These are phyloP conservation scores for Talaromyces marneffei DNA, from an alignment of 2,329 filamentous ascomycete species.

Conservation along the genomic window DNA sequence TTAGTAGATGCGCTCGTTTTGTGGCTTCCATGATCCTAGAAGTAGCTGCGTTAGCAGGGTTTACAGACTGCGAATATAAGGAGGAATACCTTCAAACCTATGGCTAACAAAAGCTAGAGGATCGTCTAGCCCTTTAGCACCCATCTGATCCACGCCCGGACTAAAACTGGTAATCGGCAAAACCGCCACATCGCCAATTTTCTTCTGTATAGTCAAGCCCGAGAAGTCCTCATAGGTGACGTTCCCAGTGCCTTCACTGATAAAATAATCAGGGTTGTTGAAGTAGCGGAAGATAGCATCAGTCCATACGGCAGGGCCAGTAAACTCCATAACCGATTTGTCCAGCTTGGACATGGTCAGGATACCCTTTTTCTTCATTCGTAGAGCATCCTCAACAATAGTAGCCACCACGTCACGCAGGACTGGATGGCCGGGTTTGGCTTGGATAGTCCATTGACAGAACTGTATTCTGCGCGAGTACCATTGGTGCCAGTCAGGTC, in stretches of 20 bases:
- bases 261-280: slow-evolving; percentile 79
- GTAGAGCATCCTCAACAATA: slow-evolving; percentile 76
- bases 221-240: slow-evolving; percentile 88
- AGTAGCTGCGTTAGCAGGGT: background rate
- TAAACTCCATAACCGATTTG: slow-evolving; percentile 84
- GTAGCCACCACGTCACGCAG: slow-evolving; percentile 79
- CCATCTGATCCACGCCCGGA: slow-evolving; percentile 90
- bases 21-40: slow-evolving; percentile 35
- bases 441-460: slow-evolving; percentile 98
- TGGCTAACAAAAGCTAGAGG: slow-evolving; percentile 98
- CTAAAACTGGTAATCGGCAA: slow-evolving; percentile 97
- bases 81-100: slow-evolving; percentile 72
- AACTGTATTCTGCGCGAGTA: slow-evolving; percentile 96
- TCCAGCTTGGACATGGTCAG: slow-evolving; percentile 57
- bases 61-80: background rate
- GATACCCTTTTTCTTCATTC: slow-evolving; percentile 61
- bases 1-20: slow-evolving; percentile 14
- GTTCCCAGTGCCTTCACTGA: slow-evolving; percentile 54
- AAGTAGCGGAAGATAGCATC: slow-evolving; percentile 88
- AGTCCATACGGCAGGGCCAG: slow-evolving; percentile 90
- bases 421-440: slow-evolving; percentile 89
- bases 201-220: slow-evolving; percentile 73
- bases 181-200: slow-evolving; percentile 87
- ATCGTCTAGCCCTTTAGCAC: slow-evolving; percentile 77
- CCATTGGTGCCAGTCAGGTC: slow-evolving; percentile 89